phyloP scores from a whole-genome alignment of 2,329 filamentous ascomycete species.

The Fusarium tanahbumbuense region DNA sequence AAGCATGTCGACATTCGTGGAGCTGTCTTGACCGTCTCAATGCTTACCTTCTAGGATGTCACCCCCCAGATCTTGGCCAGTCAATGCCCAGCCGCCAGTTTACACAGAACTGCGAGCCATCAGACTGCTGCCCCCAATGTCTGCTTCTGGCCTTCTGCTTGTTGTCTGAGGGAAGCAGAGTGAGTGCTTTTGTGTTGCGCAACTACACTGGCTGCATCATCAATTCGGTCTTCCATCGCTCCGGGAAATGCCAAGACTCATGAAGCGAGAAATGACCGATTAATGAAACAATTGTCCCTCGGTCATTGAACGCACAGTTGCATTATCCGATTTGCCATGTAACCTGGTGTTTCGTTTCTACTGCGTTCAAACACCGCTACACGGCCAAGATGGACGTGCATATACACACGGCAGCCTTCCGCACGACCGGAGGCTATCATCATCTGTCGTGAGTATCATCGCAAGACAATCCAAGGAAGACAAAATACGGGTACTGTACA shows the following conservation, averaged over 20 bases:
- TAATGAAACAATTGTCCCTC: constrained; percentile 37
- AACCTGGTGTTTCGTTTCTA: constrained; percentile 12
- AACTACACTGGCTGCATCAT: background rate
- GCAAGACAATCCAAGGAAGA: no score
- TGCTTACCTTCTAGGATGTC: background rate
- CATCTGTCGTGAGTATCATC: constrained; percentile 10
- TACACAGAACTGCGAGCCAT: no score
- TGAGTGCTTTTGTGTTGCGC: no score
- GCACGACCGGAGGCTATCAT: constrained; percentile 22
- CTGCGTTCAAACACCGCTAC: background rate
- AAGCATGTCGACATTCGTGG: background rate
- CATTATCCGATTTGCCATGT: constrained; percentile 9
- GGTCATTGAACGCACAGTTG: constrained; percentile 16
- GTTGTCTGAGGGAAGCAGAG: background rate
- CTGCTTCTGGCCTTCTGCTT: no score
- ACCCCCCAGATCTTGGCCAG: no score
- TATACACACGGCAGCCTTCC: constrained; percentile 5
- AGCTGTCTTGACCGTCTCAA: constrained; percentile 6
- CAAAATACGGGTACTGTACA: no score
- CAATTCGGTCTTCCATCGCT: constrained; percentile 36
- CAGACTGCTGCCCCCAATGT: no score
- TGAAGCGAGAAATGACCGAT: constrained; percentile 34
- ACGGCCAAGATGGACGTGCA: constrained; percentile 8
- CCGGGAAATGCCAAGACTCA: constrained; percentile 38
- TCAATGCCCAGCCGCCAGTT: no score